Evolutionary conservation across 768 basidiomycete species (phyloP), one percentile per base, ranked within the genome.

Genomic region (Rubroboletus pulcherrimus): DNA sequence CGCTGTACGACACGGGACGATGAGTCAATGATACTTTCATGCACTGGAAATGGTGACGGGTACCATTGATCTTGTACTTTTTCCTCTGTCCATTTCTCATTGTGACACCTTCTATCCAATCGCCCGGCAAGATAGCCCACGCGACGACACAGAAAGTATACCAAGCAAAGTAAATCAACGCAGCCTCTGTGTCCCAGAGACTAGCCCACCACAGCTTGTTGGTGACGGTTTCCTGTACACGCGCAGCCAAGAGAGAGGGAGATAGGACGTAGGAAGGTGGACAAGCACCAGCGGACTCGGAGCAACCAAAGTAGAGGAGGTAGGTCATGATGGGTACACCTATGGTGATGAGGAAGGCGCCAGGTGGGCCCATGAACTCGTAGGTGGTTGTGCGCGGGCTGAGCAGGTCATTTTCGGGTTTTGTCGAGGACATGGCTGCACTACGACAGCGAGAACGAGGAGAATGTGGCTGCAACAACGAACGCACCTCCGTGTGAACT

Each of bases 41-140:
- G 19, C 6, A 1, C 10, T 42, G 45, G 19, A 49, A 12, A 24
- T 15, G 7, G 19, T 7, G 37, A 39, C 24, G 71, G 80, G 63
- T 66, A 94, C 95, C 95, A 75, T 99, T 98, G 56, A 97, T 93
- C 75, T 91, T 98, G 79, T 99, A 99, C 56, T 79, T 73, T 68
- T 89, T 86, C 66, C 79, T 86, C 51, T 76, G 77, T 0, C 95
- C 95, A 40, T 84, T 86, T 44, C 97, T 80, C 63, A 96, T 71
- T 8, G 77, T 75, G 26, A 76, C 81, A 24, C 93, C 93, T 45
- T 87, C 76, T 6, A 93, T 77, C 75, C 77, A 77, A 56, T 91
- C 86, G 5, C 84, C 84, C 1, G 85, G 97, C 12, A 98, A 74
- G 47, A 93, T 64, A 5, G 75, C 77, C 94, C 95, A 98, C 3